Percentiles rank a stretch among this genome's conserved stretches.
Conservation (phyloP, 768 basidiomycete species). For the Hypsizygus marmoreus region DNA sequence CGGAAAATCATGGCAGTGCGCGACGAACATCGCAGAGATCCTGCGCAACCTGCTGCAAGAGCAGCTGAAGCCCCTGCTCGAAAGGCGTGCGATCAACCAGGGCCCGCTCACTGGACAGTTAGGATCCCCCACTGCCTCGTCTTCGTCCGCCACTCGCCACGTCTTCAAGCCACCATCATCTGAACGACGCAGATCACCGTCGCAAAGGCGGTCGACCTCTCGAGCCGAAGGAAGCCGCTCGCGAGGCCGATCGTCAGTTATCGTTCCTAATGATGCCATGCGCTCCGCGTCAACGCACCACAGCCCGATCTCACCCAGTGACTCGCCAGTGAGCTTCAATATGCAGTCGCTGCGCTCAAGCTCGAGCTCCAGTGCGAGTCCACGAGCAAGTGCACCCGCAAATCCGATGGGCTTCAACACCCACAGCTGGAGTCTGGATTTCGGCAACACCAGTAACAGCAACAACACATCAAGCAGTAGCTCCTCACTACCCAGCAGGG, state of each 20-base stretch:
- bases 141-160: background rate
- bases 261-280: conserved; percentile 1
- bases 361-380: conserved; percentile 3
- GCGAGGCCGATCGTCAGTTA: conserved; percentile 3
- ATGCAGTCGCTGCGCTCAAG: conserved; percentile 7
- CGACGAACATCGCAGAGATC: conserved; percentile 49
- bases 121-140: background rate
- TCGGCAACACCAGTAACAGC: too few relatives aligned
- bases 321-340: conserved; percentile 13
- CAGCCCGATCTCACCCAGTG: conserved; percentile 7
- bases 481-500: too few relatives aligned
- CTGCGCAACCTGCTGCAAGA: conserved; percentile 44
- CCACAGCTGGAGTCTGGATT: too few relatives aligned
- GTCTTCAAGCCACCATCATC: conserved; percentile 1
- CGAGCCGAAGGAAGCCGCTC: conserved; percentile 5
- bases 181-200: conserved; percentile 14
- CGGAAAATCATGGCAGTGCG: conserved; percentile 56
- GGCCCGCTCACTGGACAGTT: background rate
- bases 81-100: conserved; percentile 26
- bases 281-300: conserved; percentile 4
- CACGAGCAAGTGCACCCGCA: too few relatives aligned
- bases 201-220: conserved; percentile 3
- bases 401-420: conserved; percentile 5
- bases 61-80: conserved; percentile 42
- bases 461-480: too few relatives aligned